phyloP scores from a whole-genome alignment of 2,329 filamentous ascomycete genomes.

The Colletotrichum navitas region DNA sequence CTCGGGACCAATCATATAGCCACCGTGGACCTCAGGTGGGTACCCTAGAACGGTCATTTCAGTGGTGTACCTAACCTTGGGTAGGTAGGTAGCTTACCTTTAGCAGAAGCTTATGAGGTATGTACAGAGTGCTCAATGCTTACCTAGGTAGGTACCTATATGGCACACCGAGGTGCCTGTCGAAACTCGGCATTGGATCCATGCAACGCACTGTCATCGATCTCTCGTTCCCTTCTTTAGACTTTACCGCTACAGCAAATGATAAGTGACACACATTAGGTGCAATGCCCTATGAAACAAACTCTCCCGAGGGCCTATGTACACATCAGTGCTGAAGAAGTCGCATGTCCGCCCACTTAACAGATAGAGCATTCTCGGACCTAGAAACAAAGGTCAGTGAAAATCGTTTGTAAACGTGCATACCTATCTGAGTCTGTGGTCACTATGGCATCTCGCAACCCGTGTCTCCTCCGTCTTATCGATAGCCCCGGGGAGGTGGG shows the following conservation, averaged over 20 bases:
- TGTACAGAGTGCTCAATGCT: no score
- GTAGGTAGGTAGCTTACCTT: neutral
- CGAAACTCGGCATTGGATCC: no score
- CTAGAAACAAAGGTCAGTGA: neutral
- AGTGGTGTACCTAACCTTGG: neutral
- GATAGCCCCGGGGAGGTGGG: neutral
- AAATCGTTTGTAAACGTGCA: neutral
- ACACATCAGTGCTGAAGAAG: neutral
- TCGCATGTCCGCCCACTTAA: neutral
- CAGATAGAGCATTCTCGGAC: no score
- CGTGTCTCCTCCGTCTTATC: neutral
- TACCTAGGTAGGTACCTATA: no score
- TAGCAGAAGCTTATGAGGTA: neutral
- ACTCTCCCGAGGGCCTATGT: neutral
- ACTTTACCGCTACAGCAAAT: slow-evolving; percentile 18
- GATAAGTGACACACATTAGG: neutral
- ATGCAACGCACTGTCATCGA: neutral
- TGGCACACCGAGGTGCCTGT: no score
- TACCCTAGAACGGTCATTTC: neutral
- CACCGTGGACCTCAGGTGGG: neutral
- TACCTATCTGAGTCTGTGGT: neutral
- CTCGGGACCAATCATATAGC: neutral
- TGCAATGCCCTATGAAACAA: neutral
- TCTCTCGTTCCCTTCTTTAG: neutral
- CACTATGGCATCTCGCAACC: neutral